Percentiles rank a stretch among this genome's conserved stretches.
phyloP scores from a whole-genome alignment of 1,139 yeast species.

The Pneumocystis oryctolagi region DNA sequence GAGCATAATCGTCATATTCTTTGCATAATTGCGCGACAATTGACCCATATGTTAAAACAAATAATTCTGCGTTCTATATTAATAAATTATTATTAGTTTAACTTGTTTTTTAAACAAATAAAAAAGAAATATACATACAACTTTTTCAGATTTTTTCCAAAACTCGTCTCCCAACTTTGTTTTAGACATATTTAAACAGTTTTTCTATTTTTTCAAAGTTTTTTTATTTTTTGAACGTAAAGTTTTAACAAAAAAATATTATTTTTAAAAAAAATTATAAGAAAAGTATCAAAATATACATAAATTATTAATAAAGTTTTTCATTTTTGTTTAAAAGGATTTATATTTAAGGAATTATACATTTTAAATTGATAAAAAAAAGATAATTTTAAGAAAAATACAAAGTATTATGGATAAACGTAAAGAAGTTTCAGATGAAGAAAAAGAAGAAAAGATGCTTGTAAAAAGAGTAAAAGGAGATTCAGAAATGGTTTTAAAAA shows the following conservation, averaged over 20 bases:
- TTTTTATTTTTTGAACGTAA: not conserved
- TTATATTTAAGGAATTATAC: not conserved
- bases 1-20: slow-evolving; percentile 61
- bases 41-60: slow-evolving; percentile 86
- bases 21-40: slow-evolving; percentile 85
- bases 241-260: not conserved
- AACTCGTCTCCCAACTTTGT: slow-evolving; percentile 65
- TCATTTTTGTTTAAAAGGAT: not conserved
- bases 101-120: not conserved
- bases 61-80: slow-evolving; percentile 64
- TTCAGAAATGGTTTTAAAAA: not conserved
- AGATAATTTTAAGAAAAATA: not conserved
- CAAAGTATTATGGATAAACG: not conserved
- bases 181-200: slow-evolving; percentile 33
- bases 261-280: not conserved
- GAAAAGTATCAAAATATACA: not conserved
- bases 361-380: not conserved
- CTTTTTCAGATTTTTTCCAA: slow-evolving; percentile 85
- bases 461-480: not conserved
- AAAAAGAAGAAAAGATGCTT: not conserved
- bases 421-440: not conserved
- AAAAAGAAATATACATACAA: slow-evolving; percentile 33
- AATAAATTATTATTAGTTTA: slow-evolving; percentile 5
- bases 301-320: not conserved
- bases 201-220: not conserved